Base-by-base conservation (phyloP, 2,329 filamentous ascomycete species). In the Cladophialophora chaetospira region DNA sequence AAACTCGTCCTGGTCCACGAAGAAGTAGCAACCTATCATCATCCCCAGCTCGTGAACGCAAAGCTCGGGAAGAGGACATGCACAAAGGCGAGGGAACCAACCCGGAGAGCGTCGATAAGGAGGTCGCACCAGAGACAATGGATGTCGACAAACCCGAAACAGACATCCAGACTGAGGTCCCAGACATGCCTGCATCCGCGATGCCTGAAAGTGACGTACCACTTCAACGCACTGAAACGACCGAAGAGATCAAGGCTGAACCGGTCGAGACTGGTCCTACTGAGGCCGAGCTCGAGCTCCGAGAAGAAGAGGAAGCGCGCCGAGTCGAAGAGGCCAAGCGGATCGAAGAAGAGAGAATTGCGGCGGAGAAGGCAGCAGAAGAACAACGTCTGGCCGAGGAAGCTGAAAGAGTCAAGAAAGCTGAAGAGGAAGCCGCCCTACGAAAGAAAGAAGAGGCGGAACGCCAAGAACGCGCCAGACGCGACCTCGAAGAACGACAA, bases 361-460 rank as follows among this genome's bases (percentile, higher is more conserved):
- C 68, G 53, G 56, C 57, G 13, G 66, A 66, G 44, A 67, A 69
- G 47, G 67, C 64, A 11, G 68, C 70, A 44, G 67, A 70, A 31
- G 70, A 70, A 44, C 71, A 69, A 73, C 76, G 57, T 72, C 72
- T 60, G 11, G 73, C 73, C 25, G 57, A 55, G 45, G 64, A 67
- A 46, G 65, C 70, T 58, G 70, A 68, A 49, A 65, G 65, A 21
- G 63, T 71, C 58, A 73, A 70, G 56, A 73, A 73, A 56, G 73
- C 73, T 58, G 71, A 73, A 49, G 73, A 75, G 57, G 72, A 76
- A 55, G 69, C 73, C 29, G 60, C 62, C 21, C 59, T 55, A 46
- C 74, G 72, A 40, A 73, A 73, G 58, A 73, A 76, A 64, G 76
- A 73, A 25, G 76, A 78, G 59, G 76, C 78, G 53, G 76, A 79